Evolutionary conservation across 306 rosid genomes (phyloP), one percentile per base, ranked within the genome.

Genomic region (Castanopsis chinensis): DNA sequence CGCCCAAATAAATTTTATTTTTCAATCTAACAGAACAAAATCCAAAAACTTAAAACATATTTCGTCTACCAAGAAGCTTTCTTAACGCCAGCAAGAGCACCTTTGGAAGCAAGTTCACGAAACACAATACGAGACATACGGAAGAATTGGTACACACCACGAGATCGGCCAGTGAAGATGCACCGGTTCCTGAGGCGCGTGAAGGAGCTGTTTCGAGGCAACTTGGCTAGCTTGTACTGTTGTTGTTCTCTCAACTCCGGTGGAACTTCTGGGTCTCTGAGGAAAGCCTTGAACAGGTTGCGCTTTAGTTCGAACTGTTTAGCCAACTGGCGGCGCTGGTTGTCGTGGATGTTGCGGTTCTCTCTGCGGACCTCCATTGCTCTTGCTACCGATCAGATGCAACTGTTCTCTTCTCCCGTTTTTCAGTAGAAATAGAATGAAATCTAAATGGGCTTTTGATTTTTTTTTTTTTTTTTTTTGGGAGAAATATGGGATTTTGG

Each of bases 41-140:
- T 3, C 45, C 45, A 41, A 7, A 41, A 41, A 41, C 11, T 41
- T 41, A 41, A 41, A 41, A 41, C 45, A 41, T 41, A 41, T 41
- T 8, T 41, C 7, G 45, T 41, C 83, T 88, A 88, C 91, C 91
- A 88, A 21, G 91, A 88, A 9, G 91, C 85, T 58, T 88, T 88
- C 77, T 83, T 84, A 57, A 88, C 61, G 80, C 91, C 89, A 20
- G 69, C 77, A 60, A 85, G 49, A 37, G 80, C 63, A 54, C 86
- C 87, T 28, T 68, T 63, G 77, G 32, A 8, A 6, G 89, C 88
- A 54, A 86, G 74, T 15, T 85, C 69, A 12, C 91, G 91, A 84
- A 88, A 88, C 49, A 88, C 89, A 59, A 88, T 81, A 75, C 91
- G 89, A 33, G 91, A 88, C 79, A 88, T 74, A 59, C 89, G 91